Evolutionary conservation across 345 rosid genomes (phyloP).

Genomic region (Mangifera indica): DNA sequence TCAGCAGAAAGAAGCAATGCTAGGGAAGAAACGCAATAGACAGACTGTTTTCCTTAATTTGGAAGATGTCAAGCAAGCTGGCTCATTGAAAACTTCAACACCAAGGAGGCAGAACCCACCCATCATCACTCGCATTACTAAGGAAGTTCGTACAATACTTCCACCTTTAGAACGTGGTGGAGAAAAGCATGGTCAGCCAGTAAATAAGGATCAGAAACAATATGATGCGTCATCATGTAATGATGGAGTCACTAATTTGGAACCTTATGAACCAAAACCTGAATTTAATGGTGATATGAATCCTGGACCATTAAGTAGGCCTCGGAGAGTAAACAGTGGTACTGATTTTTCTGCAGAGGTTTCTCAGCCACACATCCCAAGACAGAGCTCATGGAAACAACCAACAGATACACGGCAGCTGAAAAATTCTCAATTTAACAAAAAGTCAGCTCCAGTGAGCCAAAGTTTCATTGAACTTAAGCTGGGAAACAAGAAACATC

Average conservation of each 20-base stretch:
- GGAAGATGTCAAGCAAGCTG: slow-evolving; percentile 96
- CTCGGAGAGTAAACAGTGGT: slow-evolving; percentile 60
- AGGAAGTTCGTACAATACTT: slow-evolving; percentile 60
- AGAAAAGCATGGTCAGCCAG: slow-evolving; percentile 45
- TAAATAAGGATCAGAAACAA: slow-evolving; percentile 61
- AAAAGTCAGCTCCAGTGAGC: slow-evolving; percentile 48
- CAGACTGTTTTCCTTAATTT: slow-evolving; percentile 87
- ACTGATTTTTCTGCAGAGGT: slow-evolving; percentile 55
- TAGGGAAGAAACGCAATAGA: slow-evolving; percentile 92
- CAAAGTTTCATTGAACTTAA: slow-evolving; percentile 73
- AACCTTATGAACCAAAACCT: slow-evolving; percentile 49
- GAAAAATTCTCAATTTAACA: slow-evolving; percentile 51
- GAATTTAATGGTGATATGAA: slow-evolving; percentile 70
- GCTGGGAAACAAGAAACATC: slow-evolving; percentile 65
- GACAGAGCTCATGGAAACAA: slow-evolving; percentile 86
- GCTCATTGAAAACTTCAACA: slow-evolving; percentile 63
- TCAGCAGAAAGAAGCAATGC: slow-evolving; percentile 91
- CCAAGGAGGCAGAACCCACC: slow-evolving; percentile 76
- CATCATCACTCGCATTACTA: slow-evolving; percentile 61
- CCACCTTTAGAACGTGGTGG: slow-evolving; percentile 50
- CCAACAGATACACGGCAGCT: slow-evolving; percentile 53
- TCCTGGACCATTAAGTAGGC: slow-evolving; percentile 47
- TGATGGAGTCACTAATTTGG: slow-evolving; percentile 51
- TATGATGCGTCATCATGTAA: slow-evolving; percentile 40
- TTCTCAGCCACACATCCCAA: slow-evolving; percentile 48